Conservation (phyloP, 2,329 filamentous ascomycete species). For the Coniochaeta ligniaria region DNA sequence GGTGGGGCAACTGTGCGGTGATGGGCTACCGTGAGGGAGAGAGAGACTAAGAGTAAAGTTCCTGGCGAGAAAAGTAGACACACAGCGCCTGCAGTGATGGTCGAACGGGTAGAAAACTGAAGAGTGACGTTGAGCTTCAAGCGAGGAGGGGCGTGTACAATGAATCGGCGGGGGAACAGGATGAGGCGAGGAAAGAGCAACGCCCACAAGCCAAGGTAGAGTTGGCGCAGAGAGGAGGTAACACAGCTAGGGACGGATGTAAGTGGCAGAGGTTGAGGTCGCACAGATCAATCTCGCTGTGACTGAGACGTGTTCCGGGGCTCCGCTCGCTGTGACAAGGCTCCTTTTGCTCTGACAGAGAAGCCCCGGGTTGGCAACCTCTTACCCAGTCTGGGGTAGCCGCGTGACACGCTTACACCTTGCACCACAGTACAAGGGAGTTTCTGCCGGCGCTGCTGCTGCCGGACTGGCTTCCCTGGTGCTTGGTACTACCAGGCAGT, state of each 20-base stretch:
- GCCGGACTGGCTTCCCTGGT: neutral
- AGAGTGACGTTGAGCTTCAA: neutral
- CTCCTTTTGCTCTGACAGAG: neutral
- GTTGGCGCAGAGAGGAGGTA: neutral
- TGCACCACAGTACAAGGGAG: neutral
- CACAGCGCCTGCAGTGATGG: neutral
- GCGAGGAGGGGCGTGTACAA: neutral
- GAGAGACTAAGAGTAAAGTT: neutral
- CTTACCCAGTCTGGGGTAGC: neutral
- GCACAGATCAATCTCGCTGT: neutral
- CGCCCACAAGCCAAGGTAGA: neutral
- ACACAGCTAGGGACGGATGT: neutral
- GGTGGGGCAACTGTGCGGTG: neutral
- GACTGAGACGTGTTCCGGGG: neutral
- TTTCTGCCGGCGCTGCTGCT: neutral
- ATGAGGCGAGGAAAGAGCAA: neutral
- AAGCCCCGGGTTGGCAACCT: neutral
- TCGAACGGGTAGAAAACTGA: neutral
- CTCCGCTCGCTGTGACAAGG: neutral
- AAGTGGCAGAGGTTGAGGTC: neutral
- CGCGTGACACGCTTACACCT: neutral
- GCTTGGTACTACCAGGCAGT: neutral
- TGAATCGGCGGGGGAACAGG: neutral
- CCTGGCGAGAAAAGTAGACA: slow-evolving; percentile 10
- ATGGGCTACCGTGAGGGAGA: neutral